Conservation (phyloP, 768 basidiomycete species). For the Leccinum broughii region DNA sequence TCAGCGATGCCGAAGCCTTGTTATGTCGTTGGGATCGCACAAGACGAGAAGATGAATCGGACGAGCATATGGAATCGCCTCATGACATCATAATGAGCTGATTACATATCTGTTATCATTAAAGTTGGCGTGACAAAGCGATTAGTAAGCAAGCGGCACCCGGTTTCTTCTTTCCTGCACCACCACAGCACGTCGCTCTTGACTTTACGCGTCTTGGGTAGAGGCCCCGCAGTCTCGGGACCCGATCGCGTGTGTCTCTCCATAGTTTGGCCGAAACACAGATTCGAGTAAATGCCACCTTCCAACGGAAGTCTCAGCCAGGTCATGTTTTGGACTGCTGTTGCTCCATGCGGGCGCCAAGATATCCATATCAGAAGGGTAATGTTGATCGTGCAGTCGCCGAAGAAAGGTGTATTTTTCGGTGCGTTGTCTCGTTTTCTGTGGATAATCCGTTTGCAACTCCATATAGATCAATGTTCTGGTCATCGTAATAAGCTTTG, state of each 20-base stretch:
- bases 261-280: constrained; percentile 58
- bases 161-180: no score
- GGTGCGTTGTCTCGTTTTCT: neutral
- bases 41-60: no score
- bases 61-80: no score
- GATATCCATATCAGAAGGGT: constrained; percentile 7
- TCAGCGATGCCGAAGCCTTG: no score
- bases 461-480: neutral
- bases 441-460: neutral
- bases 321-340: constrained; percentile 45
- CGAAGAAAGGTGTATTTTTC: neutral
- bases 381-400: neutral
- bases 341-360: constrained; percentile 46
- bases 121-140: no score
- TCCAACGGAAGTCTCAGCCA: constrained; percentile 36
- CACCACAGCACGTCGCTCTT: no score
- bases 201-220: no score
- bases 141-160: no score
- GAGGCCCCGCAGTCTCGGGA: constrained; percentile 62
- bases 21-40: no score
- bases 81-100: no score
- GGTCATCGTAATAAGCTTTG: neutral
- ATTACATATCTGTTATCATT: no score
- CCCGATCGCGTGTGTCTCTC: constrained; percentile 62
- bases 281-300: constrained; percentile 59